A percentile compares a stretch with the other conserved stretches of the same genome.
Conservation (phyloP, 371 early-diverging fungal genomes). For the Blakeslea trispora region DNA sequence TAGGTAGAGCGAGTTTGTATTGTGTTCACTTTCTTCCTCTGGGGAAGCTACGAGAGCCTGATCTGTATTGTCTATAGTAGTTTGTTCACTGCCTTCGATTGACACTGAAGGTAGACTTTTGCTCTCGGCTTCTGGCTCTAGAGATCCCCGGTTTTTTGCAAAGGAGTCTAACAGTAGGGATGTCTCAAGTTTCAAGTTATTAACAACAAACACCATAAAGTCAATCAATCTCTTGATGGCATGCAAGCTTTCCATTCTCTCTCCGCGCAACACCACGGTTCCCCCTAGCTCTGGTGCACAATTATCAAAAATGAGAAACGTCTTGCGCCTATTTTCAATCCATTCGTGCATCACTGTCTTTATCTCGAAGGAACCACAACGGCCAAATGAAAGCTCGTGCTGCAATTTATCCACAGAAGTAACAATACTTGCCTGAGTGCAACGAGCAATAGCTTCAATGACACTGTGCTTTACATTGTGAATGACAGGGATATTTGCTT, state of each 20-base stretch:
- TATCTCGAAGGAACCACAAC: conserved; percentile 79
- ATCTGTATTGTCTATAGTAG: conserved; percentile 6
- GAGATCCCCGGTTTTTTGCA: conserved; percentile 42
- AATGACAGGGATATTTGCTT: conserved; percentile 76
- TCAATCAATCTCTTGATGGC: conserved; percentile 80
- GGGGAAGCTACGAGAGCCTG: too few relatives aligned
- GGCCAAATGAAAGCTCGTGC: conserved; percentile 71
- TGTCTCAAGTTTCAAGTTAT: conserved; percentile 85
- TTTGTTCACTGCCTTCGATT: conserved; percentile 8
- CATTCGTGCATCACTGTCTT: conserved; percentile 78
- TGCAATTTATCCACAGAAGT: conserved; percentile 83
- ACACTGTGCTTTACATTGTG: conserved; percentile 87
- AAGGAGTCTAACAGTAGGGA: conserved; percentile 65
- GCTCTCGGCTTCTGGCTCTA: conserved; percentile 9
- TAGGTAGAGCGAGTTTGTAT: conserved; percentile 17
- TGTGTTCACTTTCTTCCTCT: conserved; percentile 13
- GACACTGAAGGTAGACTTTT: neutral
- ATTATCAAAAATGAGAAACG: conserved; percentile 87
- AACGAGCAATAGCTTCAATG: conserved; percentile 81
- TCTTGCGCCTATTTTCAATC: conserved; percentile 79
- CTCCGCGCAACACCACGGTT: conserved; percentile 90
- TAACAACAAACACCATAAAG: conserved; percentile 83
- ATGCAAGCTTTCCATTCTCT: conserved; percentile 54
- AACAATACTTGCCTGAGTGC: conserved; percentile 85
- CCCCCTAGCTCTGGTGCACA: conserved; percentile 83